Conservation (phyloP, 805 yeast genomes). For the Saccharomyces jurei region DNA sequence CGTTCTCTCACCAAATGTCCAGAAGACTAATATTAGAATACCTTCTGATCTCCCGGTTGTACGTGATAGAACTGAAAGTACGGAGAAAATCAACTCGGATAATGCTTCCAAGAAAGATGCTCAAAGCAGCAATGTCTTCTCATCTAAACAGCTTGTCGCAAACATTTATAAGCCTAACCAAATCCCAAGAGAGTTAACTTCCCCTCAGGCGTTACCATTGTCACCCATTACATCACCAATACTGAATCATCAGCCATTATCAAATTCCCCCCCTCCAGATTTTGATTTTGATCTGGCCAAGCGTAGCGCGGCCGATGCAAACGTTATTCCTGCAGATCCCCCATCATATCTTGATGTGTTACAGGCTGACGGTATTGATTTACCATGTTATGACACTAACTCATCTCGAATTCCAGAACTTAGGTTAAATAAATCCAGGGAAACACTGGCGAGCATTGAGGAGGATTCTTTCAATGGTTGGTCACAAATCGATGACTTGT, state of each 20-base stretch:
- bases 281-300: constrained; percentile 4
- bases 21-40: constrained; percentile 34
- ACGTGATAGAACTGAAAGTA: not conserved
- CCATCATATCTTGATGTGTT: constrained; percentile 8
- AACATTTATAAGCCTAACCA: constrained; percentile 50
- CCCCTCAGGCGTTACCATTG: constrained; percentile 59
- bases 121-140: not conserved
- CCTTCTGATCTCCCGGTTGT: constrained; percentile 1
- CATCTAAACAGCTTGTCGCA: constrained; percentile 33
- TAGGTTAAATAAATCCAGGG: constrained; percentile 10
- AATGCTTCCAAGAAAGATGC: not conserved
- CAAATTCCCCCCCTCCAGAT: constrained; percentile 32
- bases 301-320: not conserved
- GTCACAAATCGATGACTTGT: not conserved
- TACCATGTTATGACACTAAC: not conserved
- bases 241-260: constrained; percentile 35
- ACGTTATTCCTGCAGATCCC: constrained; percentile 5
- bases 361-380: constrained; percentile 8
- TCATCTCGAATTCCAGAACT: constrained; percentile 5
- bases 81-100: not conserved
- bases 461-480: not conserved
- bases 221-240: constrained; percentile 40
- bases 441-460: constrained; percentile 4
- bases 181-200: constrained; percentile 38
- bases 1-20: constrained; percentile 48